A percentile compares a stretch with the other conserved stretches of the same genome.
phyloP scores from a whole-genome alignment of 2,329 filamentous ascomycete genomes.

The Paracoccidioides brasiliensis region DNA sequence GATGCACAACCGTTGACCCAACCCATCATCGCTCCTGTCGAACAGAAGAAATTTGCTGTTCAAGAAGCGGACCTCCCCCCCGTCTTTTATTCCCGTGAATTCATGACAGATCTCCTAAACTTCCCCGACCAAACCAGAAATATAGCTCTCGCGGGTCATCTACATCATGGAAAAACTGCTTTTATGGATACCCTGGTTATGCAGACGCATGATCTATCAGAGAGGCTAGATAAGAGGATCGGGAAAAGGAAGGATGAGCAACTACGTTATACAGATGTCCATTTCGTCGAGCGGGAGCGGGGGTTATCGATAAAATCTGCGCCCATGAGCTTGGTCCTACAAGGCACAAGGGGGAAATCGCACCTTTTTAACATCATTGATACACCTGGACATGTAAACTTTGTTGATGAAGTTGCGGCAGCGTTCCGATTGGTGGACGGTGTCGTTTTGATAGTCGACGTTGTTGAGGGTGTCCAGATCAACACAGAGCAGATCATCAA shows the following conservation, averaged over 20 bases:
- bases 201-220: conserved; percentile 80
- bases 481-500: conserved; percentile 97
- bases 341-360: conserved; percentile 81
- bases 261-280: conserved; percentile 86
- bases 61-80: conserved; percentile 83
- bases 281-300: conserved; percentile 75
- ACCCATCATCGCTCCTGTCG: conserved; percentile 84
- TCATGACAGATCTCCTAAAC: conserved; percentile 93
- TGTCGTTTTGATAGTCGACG: conserved; percentile 84
- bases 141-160: conserved; percentile 76
- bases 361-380: conserved; percentile 91
- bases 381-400: conserved; percentile 95
- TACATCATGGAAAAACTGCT: conserved; percentile 96
- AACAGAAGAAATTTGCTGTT: conserved; percentile 91
- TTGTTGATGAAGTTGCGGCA: conserved; percentile 90
- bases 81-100: conserved; percentile 75
- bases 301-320: conserved; percentile 85
- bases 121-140: conserved; percentile 92
- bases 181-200: conserved; percentile 97
- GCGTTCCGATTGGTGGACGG: conserved; percentile 80
- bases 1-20: conserved; percentile 86
- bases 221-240: conserved; percentile 64
- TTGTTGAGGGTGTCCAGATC: conserved; percentile 96
- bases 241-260: conserved; percentile 79
- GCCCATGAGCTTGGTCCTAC: conserved; percentile 86